These are phyloP conservation scores for Paramecium octaurelia DNA, from an alignment of 73 alveolate species.

Conservation along the genomic window DNA sequence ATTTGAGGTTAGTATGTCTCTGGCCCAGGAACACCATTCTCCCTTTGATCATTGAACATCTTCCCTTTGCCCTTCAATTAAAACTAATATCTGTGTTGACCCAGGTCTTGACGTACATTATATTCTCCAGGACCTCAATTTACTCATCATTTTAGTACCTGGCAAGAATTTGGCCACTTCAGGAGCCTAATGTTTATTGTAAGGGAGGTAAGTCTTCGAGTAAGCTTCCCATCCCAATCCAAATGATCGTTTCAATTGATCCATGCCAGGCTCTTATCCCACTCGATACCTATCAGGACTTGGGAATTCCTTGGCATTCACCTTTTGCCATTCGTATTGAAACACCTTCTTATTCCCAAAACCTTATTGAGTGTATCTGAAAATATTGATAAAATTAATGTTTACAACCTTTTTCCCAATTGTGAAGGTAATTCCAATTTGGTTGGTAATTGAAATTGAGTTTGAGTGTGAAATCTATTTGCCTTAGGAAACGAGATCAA, in stretches of 20 bases:
- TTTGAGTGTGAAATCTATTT: not conserved
- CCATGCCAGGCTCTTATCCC: not conserved
- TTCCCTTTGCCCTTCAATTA: conserved; percentile 30
- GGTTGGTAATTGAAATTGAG: not conserved
- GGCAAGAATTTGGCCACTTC: conserved; percentile 30
- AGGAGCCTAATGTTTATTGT: not conserved
- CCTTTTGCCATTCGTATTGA: not conserved
- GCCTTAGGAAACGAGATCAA: conserved; percentile 17
- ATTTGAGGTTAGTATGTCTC: not conserved
- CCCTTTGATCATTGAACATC: conserved; percentile 2
- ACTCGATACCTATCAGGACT: not conserved
- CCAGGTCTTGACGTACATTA: not conserved
- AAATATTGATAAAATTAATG: not conserved
- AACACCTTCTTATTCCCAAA: conserved; percentile 20
- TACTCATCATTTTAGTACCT: not conserved
- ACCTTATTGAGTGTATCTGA: not conserved
- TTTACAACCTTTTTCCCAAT: not conserved
- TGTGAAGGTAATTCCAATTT: not conserved
- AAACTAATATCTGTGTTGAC: not conserved
- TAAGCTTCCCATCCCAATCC: conserved; percentile 21
- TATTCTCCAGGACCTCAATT: conserved; percentile 18
- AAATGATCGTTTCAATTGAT: not conserved
- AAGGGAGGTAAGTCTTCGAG: not conserved
- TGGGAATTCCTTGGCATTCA: not conserved
- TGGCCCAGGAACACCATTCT: conserved; percentile 16